phyloP scores from a whole-genome alignment of 83 land plant species.

The Picea abies region DNA sequence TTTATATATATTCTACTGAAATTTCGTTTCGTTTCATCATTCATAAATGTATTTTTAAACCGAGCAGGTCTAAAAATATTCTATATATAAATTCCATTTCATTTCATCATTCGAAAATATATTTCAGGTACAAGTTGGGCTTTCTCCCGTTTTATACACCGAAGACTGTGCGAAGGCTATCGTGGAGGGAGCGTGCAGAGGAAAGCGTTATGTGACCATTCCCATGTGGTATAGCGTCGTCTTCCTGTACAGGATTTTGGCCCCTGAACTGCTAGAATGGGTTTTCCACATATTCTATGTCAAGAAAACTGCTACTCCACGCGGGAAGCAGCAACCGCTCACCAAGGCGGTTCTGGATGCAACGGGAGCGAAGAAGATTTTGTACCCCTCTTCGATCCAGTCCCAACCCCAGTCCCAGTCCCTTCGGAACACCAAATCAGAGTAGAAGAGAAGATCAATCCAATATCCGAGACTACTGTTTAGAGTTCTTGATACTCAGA shows the following conservation, averaged over 20 bases:
- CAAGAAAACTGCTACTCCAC: background rate
- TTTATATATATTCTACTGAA: background rate
- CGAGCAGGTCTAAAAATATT: slow-evolving; percentile 36
- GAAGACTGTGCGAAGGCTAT: slow-evolving; percentile 53
- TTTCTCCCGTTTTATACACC: slow-evolving; percentile 32
- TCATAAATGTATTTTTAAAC: background rate
- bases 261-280: slow-evolving; percentile 63
- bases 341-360: slow-evolving; percentile 31
- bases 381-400: slow-evolving; percentile 32
- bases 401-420: background rate
- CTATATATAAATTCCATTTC: slow-evolving; percentile 19
- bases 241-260: slow-evolving; percentile 29
- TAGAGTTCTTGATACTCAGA: no score
- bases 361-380: slow-evolving; percentile 21
- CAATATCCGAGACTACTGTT: no score
- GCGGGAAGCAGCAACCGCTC: background rate
- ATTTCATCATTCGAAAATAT: no score
- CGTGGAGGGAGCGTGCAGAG: slow-evolving; percentile 47
- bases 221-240: slow-evolving; percentile 58
- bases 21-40: background rate
- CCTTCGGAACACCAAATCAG: no score
- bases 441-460: no score
- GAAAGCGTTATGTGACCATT: slow-evolving; percentile 42
- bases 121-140: slow-evolving; percentile 41
- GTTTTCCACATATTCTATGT: slow-evolving; percentile 31